phyloP scores from a whole-genome alignment of 305 asterid genomes.

The Coffea humblotiana region DNA sequence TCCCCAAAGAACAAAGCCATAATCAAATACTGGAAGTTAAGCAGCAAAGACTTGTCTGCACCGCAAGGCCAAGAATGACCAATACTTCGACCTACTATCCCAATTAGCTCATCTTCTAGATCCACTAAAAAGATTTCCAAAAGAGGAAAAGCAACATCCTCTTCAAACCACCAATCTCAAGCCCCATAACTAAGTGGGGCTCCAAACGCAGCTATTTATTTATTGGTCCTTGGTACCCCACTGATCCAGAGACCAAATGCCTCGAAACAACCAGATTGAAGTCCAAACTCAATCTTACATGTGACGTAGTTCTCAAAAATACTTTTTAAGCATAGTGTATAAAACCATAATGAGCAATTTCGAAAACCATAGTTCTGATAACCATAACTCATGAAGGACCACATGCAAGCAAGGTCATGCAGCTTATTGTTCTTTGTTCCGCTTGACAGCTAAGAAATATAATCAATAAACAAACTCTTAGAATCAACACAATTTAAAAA shows the following conservation, averaged over 20 bases:
- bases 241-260: not conserved
- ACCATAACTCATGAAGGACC: not conserved
- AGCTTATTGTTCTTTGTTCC: not conserved
- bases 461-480: too few species aligned
- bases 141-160: not conserved
- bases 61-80: not conserved
- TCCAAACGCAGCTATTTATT: not conserved
- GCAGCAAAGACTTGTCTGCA: not conserved
- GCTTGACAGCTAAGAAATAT: not conserved
- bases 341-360: constrained; percentile 1
- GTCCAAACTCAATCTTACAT: not conserved
- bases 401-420: not conserved
- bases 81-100: too few species aligned
- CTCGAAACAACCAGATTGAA: not conserved
- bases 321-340: not conserved
- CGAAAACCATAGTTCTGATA: not conserved
- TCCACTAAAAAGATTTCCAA: not conserved
- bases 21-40: not conserved
- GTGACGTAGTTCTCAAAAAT: not conserved
- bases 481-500: not conserved
- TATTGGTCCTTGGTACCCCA: not conserved
- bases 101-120: not conserved
- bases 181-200: not conserved
- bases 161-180: not conserved
- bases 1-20: not conserved